A percentile compares a stretch with the other conserved stretches of the same genome.
These are phyloP conservation scores for Jackrogersella minutella DNA, from an alignment of 495 filamentous ascomycete species.

Conservation along the genomic window DNA sequence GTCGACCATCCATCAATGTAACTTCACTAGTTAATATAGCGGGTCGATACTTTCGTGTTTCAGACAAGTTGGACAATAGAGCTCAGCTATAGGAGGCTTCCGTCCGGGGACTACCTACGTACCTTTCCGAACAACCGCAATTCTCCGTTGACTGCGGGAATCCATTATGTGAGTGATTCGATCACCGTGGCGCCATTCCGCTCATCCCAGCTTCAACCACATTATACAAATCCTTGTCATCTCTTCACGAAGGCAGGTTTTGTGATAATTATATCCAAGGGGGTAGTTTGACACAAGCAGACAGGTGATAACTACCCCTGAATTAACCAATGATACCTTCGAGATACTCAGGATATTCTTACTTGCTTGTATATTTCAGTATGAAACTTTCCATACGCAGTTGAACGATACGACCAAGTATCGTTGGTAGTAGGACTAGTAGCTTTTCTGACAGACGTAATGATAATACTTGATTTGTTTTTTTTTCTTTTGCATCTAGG, in stretches of 20 bases:
- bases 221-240: neutral
- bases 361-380: neutral
- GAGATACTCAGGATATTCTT: neutral
- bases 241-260: neutral
- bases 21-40: slow-evolving; percentile 15
- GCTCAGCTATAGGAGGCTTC: slow-evolving; percentile 29
- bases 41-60: slow-evolving; percentile 19
- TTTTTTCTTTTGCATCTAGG: slow-evolving; percentile 24
- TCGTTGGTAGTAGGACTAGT: no score
- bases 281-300: neutral
- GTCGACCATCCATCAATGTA: slow-evolving; percentile 14
- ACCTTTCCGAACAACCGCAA: slow-evolving; percentile 18
- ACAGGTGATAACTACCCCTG: neutral
- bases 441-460: no score
- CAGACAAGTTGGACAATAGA: neutral
- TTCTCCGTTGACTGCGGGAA: slow-evolving; percentile 14
- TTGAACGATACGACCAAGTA: neutral
- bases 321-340: slow-evolving; percentile 16
- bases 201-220: neutral
- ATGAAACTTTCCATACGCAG: neutral
- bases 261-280: neutral
- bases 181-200: slow-evolving; percentile 25
- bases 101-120: neutral
- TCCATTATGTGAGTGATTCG: slow-evolving; percentile 13
- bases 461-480: slow-evolving; percentile 18